Conservation (phyloP, 2,329 filamentous ascomycete genomes). For the Colletotrichum kahawae region DNA sequence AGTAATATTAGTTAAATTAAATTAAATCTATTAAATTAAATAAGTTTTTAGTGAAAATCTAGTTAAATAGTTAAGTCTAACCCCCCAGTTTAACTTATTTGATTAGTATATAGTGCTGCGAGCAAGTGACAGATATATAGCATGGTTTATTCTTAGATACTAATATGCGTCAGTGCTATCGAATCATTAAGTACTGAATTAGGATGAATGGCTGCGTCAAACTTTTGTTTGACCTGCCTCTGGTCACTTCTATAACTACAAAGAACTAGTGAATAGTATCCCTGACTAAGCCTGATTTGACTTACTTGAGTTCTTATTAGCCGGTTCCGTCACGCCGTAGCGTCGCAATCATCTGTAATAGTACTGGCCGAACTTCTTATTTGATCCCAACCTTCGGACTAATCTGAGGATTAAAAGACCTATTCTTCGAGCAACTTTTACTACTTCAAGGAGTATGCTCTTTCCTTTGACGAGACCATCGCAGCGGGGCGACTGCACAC, state of each 20-base stretch:
- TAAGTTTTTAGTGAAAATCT: no score
- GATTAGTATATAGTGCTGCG: no score
- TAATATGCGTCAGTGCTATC: not conserved
- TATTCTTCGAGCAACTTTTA: fast-evolving
- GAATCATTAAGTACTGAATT: not conserved
- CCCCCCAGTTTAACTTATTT: no score
- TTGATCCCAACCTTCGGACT: not conserved
- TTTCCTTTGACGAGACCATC: no score
- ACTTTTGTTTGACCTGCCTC: not conserved
- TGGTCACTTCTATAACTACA: not conserved
- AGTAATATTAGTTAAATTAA: no score
- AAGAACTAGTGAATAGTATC: not conserved
- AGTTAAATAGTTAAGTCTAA: no score
- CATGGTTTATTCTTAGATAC: not conserved
- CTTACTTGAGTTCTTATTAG: not conserved
- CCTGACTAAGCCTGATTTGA: not conserved
- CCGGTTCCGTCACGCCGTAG: not conserved
- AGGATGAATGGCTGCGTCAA: not conserved
- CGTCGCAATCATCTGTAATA: not conserved
- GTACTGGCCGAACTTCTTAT: not conserved
- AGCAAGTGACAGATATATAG: not conserved
- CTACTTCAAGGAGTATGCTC: not conserved
- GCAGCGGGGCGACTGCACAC: no score
- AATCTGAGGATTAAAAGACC: not conserved
- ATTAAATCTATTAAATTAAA: no score